Conservation (phyloP, 2,329 filamentous ascomycete genomes). For the Fonsecaea pedrosoi region DNA sequence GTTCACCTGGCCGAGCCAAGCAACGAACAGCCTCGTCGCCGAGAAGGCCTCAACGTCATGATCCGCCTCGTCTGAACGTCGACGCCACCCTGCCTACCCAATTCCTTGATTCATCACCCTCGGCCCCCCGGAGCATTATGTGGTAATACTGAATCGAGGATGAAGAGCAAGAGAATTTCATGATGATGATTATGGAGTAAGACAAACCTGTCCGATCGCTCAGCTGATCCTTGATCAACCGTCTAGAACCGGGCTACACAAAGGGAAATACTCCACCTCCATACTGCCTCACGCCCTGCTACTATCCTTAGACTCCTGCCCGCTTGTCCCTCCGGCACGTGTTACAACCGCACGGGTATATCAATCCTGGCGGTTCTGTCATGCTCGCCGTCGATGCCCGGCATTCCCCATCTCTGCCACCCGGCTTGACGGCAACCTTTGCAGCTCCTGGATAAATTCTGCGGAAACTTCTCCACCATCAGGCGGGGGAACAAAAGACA, state of each 20-base stretch:
- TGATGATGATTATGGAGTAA: constrained; percentile 4
- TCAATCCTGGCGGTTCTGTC: constrained; percentile 1
- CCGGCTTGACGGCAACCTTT: constrained; percentile 3
- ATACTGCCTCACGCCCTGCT: background rate
- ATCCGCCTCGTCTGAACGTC: background rate
- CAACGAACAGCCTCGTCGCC: constrained; percentile 5
- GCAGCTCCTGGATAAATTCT: background rate
- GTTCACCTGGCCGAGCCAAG: background rate
- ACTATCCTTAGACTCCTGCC: constrained; percentile 10
- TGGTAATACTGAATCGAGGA: background rate
- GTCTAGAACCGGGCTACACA: background rate
- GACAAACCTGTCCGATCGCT: background rate
- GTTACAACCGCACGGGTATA: background rate
- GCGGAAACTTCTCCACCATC: background rate
- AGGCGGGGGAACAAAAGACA: background rate
- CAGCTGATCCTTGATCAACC: constrained; percentile 6
- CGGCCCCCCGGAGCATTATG: background rate
- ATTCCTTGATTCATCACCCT: background rate
- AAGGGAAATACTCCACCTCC: constrained; percentile 3
- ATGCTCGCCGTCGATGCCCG: background rate
- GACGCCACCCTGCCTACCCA: background rate
- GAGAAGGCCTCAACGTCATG: background rate
- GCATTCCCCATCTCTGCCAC: background rate
- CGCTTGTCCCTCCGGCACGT: constrained; percentile 25
- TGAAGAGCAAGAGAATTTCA: background rate